phyloP scores from a whole-genome alignment of 768 basidiomycete species.

The Lactarius hatsudake region DNA sequence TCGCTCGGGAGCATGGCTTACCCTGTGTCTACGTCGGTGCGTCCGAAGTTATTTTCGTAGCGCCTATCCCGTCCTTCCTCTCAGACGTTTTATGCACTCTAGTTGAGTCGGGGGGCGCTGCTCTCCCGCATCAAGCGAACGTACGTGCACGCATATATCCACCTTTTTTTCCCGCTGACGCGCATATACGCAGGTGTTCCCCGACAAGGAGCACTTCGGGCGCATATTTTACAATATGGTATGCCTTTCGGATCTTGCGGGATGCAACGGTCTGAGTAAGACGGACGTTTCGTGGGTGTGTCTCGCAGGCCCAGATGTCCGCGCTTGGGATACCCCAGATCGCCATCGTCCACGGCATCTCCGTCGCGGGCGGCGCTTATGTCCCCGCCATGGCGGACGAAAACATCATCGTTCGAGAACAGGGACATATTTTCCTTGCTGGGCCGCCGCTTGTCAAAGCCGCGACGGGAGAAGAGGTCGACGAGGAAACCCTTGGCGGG shows the following conservation, averaged over 20 bases:
- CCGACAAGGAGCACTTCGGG: slow-evolving; percentile 93
- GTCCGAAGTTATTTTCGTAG: slow-evolving; percentile 30
- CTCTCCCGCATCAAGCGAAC: slow-evolving; percentile 88
- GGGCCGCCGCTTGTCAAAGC: slow-evolving; percentile 94
- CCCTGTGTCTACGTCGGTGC: slow-evolving; percentile 91
- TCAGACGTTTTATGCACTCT: slow-evolving; percentile 1
- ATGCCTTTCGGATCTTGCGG: slow-evolving; percentile 20
- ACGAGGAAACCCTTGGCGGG: slow-evolving; percentile 89
- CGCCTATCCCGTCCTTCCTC: slow-evolving; percentile 14
- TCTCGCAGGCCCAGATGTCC: slow-evolving; percentile 81
- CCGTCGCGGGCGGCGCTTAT: slow-evolving; percentile 91
- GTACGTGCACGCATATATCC: slow-evolving; percentile 35
- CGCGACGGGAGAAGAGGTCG: slow-evolving; percentile 89
- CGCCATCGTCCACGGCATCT: slow-evolving; percentile 91
- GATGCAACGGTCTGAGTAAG: slow-evolving; percentile 2
- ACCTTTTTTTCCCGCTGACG: background rate
- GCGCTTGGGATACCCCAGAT: slow-evolving; percentile 89
- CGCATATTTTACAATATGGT: slow-evolving; percentile 98
- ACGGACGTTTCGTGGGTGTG: background rate
- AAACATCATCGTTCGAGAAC: slow-evolving; percentile 85
- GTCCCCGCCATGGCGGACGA: slow-evolving; percentile 97
- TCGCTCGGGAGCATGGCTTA: slow-evolving; percentile 85
- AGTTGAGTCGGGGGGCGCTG: slow-evolving; percentile 96
- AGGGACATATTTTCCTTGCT: slow-evolving; percentile 91
- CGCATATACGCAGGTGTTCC: slow-evolving; percentile 58